Base-by-base conservation (phyloP, 1,284 basidiomycete species). In the Takashimella tepidaria region DNA sequence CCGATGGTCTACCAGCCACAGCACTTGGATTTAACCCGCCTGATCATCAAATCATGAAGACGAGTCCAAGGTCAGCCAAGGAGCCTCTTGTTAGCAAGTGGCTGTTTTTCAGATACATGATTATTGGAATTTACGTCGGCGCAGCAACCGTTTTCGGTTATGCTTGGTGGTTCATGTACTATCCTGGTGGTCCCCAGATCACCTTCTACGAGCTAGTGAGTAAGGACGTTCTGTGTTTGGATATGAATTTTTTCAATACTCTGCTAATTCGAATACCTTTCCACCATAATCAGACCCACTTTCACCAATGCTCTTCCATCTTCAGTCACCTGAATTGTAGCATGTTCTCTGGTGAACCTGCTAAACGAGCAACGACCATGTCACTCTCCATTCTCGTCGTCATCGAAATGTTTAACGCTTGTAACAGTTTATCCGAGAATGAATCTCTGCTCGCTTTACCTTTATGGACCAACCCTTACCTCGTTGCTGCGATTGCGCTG, bases 331-430 rank as follows among this genome's bases (percentile, higher is more conserved):
- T 97, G 64, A 92, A 92, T 26, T 98, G 95, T 73, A 81, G 84
- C 62, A 97, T 98, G 85, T 98, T 98, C 77, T 84, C 85, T 42
- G 87, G 92, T 69, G 82, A 82, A 58, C 85, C 89, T 81, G 78
- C 89, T 11, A 84, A 85, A 65, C 83, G 82, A n/a, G 92, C 92
- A 10, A 92, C 93, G 51, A 98, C 96, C 21, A 92, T 98, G 80
- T 92, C 89, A 60, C 79, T 98, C 41, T 95, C 92, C 22, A 95
- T 58, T 37, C 54, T 71, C 21, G 64, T 70, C 54, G 78, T 80
- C n/a, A 81, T 98, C 52, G 96, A 98, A 78, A 98, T 98, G 96
- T 92, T 97, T 79, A 98, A 98, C 78, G 95, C 95, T 20, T 92
- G 96, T 84, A 98, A 98, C 76, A 97, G 93, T 51, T 80, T 98